Evolutionary conservation across 352 stramenopile species (phyloP).

Genomic region (Phytophthora pluvialis): DNA sequence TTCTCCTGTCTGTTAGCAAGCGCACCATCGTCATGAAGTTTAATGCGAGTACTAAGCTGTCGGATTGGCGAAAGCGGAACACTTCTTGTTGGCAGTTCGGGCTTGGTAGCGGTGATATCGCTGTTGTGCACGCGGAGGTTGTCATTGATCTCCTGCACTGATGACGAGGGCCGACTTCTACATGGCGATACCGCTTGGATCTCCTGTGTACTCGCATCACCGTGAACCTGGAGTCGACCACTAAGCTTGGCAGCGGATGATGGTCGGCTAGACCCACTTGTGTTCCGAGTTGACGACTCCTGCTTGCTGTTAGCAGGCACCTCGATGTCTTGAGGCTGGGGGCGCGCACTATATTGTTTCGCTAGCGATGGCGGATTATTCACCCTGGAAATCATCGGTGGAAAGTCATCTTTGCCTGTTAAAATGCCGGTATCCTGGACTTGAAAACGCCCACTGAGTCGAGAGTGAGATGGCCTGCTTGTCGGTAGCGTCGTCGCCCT

Average conservation of each 20-base stretch:
- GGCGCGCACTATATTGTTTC: slow-evolving; percentile 12
- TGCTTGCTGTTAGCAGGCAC: background rate
- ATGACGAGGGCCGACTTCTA: slow-evolving; percentile 22
- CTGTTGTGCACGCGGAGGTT: background rate
- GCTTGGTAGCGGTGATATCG: slow-evolving; percentile 4
- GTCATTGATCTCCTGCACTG: slow-evolving; percentile 5
- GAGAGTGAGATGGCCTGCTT: slow-evolving; percentile 6
- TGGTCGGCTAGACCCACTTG: slow-evolving; percentile 9
- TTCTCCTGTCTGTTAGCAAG: slow-evolving; percentile 12
- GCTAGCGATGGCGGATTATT: slow-evolving; percentile 6
- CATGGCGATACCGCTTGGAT: slow-evolving; percentile 1
- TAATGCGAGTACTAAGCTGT: slow-evolving; percentile 26
- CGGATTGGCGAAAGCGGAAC: slow-evolving; percentile 21
- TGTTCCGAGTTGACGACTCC: background rate
- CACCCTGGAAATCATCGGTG: background rate
- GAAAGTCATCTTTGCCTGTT: slow-evolving; percentile 16
- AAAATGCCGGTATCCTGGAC: slow-evolving; percentile 4
- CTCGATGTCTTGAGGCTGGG: slow-evolving; percentile 22
- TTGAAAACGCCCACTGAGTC: slow-evolving; percentile 22
- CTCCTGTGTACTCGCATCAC: slow-evolving; percentile 20
- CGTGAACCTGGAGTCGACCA: slow-evolving; percentile 21
- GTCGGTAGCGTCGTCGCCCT: background rate
- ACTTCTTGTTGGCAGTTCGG: background rate
- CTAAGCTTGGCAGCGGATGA: slow-evolving; percentile 13
- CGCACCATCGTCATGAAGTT: slow-evolving; percentile 25